Evolutionary conservation across 345 rosid species (phyloP).

Genomic region (Cardamine occulta): DNA sequence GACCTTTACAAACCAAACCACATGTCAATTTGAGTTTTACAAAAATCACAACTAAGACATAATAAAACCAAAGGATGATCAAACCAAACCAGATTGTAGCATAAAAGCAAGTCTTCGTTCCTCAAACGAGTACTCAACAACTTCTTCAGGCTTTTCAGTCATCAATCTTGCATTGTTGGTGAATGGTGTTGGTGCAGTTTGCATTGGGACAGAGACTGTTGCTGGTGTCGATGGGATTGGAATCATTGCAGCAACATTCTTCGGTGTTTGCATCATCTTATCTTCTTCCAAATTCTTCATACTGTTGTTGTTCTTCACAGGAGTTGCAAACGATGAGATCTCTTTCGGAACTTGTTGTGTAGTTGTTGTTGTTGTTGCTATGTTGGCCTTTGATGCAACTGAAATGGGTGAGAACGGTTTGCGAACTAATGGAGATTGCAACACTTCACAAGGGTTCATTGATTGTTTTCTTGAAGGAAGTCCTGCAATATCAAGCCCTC

Average conservation of each 20-base stretch:
- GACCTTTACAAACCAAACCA: conserved; percentile 48
- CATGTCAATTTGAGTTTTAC: conserved; percentile 29
- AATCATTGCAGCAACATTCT: conserved; percentile 47
- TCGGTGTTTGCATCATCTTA: conserved; percentile 57
- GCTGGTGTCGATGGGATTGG: conserved; percentile 67
- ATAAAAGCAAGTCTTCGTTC: conserved; percentile 84
- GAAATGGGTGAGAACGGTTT: conserved; percentile 90
- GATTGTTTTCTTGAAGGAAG: conserved; percentile 62
- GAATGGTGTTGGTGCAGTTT: conserved; percentile 71
- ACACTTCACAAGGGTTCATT: conserved; percentile 54
- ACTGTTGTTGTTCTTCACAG: conserved; percentile 49
- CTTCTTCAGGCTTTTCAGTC: conserved; percentile 45
- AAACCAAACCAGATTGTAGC: conserved; percentile 47
- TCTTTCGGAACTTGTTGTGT: conserved; percentile 22
- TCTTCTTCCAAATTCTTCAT: conserved; percentile 54
- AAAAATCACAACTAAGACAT: neutral
- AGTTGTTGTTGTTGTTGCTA: conserved; percentile 38
- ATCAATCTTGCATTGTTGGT: conserved; percentile 31
- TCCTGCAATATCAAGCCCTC: conserved; percentile 76
- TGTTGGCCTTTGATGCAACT: conserved; percentile 57
- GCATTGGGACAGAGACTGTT: conserved; percentile 76
- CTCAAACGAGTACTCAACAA: conserved; percentile 81
- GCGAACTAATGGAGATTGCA: conserved; percentile 71
- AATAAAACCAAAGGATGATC: conserved; percentile 34
- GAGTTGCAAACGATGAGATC: conserved; percentile 49